Percentiles rank a stretch among this genome's conserved stretches.
phyloP scores from a whole-genome alignment of 2,329 filamentous ascomycete genomes.

The Pleoardoris graminearum region DNA sequence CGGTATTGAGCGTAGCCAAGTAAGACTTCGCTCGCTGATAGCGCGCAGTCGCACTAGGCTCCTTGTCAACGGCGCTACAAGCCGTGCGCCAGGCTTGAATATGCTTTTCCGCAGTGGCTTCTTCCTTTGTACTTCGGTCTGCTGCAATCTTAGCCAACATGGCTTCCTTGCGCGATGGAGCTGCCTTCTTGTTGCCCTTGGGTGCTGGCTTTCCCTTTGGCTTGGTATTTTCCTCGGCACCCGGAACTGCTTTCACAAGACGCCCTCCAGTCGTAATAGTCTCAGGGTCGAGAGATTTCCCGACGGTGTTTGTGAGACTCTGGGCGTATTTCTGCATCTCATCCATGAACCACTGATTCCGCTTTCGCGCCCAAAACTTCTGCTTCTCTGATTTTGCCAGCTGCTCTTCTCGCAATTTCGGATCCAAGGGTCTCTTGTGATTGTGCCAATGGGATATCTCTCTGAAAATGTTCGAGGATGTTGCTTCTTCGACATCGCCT shows the following conservation, averaged over 20 bases:
- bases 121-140: constrained; percentile 48
- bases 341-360: constrained; percentile 67
- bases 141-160: constrained; percentile 51
- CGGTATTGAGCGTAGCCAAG: constrained; percentile 48
- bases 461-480: constrained; percentile 50
- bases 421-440: constrained; percentile 56
- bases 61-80: constrained; percentile 54
- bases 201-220: constrained; percentile 21
- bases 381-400: constrained; percentile 40
- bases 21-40: constrained; percentile 57
- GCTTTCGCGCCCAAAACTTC: constrained; percentile 47
- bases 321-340: constrained; percentile 71
- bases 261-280: constrained; percentile 58
- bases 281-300: constrained; percentile 66
- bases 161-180: constrained; percentile 47
- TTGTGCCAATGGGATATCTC: constrained; percentile 66
- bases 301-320: constrained; percentile 67
- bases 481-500: constrained; percentile 34
- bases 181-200: constrained; percentile 35
- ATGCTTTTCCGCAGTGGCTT: constrained; percentile 46
- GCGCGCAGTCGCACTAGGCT: constrained; percentile 48
- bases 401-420: constrained; percentile 36
- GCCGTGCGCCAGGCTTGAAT: constrained; percentile 52
- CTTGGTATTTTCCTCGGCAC: constrained; percentile 29
- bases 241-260: constrained; percentile 8